phyloP scores from a whole-genome alignment of 1,284 basidiomycete species.

The Ceratobasidium sp. region DNA sequence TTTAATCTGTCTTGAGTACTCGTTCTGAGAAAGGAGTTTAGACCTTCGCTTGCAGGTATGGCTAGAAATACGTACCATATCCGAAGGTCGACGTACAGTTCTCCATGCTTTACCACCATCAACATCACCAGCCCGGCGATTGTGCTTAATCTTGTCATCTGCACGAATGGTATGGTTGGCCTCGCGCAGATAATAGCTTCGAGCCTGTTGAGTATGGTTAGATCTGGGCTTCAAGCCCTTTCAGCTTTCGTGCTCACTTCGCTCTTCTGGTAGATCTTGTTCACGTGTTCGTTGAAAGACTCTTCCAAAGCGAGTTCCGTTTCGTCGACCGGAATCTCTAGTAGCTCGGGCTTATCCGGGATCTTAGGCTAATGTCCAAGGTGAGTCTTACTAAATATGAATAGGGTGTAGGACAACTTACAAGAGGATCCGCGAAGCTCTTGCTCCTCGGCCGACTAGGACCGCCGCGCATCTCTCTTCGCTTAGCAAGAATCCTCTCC shows the following conservation, averaged over 20 bases:
- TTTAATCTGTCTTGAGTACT: conserved; percentile 87
- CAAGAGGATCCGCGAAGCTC: conserved; percentile 72
- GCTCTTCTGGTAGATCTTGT: conserved; percentile 57
- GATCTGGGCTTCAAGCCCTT: conserved; percentile 27
- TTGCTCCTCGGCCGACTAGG: conserved; percentile 67
- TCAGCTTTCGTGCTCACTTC: conserved; percentile 48
- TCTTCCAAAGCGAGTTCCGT: conserved; percentile 42
- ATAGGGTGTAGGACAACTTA: conserved; percentile 3
- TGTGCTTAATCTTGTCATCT: conserved; percentile 69
- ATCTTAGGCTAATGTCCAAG: neutral
- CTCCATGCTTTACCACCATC: conserved; percentile 88
- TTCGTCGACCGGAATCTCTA: conserved; percentile 35
- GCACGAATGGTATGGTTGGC: conserved; percentile 80
- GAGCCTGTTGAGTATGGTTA: conserved; percentile 45
- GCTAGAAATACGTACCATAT: conserved; percentile 71
- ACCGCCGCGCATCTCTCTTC: conserved; percentile 64
- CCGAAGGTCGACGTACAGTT: conserved; percentile 84
- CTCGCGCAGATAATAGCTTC: conserved; percentile 72
- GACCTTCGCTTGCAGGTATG: neutral
- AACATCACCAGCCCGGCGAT: conserved; percentile 76
- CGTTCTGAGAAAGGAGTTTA: conserved; percentile 65
- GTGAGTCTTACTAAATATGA: neutral
- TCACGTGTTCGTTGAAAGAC: conserved; percentile 42
- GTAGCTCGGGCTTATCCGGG: conserved; percentile 28
- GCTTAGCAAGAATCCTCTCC: conserved; percentile 73